Evolutionary conservation across 805 yeast species (phyloP).

Genomic region (Wickerhamomyces queroliae): DNA sequence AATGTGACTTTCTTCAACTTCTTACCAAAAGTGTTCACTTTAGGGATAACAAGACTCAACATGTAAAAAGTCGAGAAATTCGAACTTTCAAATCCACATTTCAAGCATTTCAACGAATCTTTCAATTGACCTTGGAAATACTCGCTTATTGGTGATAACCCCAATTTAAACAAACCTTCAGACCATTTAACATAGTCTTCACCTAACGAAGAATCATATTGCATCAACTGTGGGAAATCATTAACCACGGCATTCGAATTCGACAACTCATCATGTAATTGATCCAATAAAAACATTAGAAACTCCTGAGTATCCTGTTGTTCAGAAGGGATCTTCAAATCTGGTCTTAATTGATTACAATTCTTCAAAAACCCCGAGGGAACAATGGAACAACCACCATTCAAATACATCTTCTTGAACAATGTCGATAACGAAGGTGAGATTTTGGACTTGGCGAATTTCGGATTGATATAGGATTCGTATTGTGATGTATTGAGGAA

Average conservation of each 20-base stretch:
- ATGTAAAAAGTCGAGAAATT: slow-evolving; percentile 60
- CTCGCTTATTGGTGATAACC: slow-evolving; percentile 61
- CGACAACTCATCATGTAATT: slow-evolving; percentile 61
- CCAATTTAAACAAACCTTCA: slow-evolving; percentile 46
- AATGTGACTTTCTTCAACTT: slow-evolving; percentile 35
- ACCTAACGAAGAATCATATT: slow-evolving; percentile 25
- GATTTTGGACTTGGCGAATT: slow-evolving; percentile 24
- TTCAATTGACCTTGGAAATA: slow-evolving; percentile 72
- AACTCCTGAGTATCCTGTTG: slow-evolving; percentile 85
- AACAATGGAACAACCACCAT: slow-evolving; percentile 57
- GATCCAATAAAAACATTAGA: slow-evolving; percentile 57
- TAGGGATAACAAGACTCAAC: slow-evolving; percentile 58
- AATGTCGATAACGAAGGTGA: slow-evolving; percentile 48
- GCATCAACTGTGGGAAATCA: slow-evolving; percentile 32
- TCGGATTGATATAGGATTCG: slow-evolving; percentile 34
- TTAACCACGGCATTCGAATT: slow-evolving; percentile 30
- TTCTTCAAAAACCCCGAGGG: slow-evolving; percentile 58
- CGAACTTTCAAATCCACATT: slow-evolving; percentile 56
- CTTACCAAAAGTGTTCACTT: slow-evolving; percentile 22
- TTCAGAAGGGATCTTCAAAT: slow-evolving; percentile 61
- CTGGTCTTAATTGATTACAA: slow-evolving; percentile 52
- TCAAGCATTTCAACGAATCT: slow-evolving; percentile 53
- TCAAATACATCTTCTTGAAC: slow-evolving; percentile 50
- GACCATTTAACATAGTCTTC: slow-evolving; percentile 62
- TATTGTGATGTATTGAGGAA: slow-evolving; percentile 42